phyloP scores from a whole-genome alignment of 1,284 basidiomycete species.

The Fereydounia khargensis region DNA sequence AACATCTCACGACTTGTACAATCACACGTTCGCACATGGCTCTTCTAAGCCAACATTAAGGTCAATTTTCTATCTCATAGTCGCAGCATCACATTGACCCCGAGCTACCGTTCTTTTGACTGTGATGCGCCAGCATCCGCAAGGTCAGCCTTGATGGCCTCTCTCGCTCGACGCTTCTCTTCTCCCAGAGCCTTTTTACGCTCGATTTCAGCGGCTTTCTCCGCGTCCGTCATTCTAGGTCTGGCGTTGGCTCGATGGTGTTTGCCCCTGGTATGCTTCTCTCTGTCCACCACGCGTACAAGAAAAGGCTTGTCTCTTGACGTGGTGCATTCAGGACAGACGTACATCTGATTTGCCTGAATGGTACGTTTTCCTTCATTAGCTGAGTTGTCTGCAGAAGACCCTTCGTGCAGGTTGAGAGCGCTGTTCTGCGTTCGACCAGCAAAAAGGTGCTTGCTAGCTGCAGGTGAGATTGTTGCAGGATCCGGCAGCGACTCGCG shows the following conservation, averaged over 20 bases:
- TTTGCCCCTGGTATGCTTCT: conserved; percentile 60
- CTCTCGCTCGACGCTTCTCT: background rate
- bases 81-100: no score
- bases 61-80: no score
- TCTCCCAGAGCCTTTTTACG: conserved; percentile 2
- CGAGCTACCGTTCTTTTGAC: no score
- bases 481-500: conserved; percentile 66
- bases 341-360: conserved; percentile 28
- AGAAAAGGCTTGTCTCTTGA: conserved; percentile 69
- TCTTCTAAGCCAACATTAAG: no score
- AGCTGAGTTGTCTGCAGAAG: conserved; percentile 46
- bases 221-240: conserved; percentile 1
- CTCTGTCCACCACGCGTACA: conserved; percentile 69
- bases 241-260: conserved; percentile 18
- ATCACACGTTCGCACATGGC: no score
- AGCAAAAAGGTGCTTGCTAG: conserved; percentile 60
- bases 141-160: background rate
- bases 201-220: conserved; percentile 5
- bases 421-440: conserved; percentile 52
- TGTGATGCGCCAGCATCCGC: no score
- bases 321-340: conserved; percentile 71
- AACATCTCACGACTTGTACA: no score
- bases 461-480: conserved; percentile 63
- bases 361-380: conserved; percentile 16
- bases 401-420: conserved; percentile 61